Evolutionary conservation across 768 basidiomycete species (phyloP).

Genomic region (Suillus clintonianus): DNA sequence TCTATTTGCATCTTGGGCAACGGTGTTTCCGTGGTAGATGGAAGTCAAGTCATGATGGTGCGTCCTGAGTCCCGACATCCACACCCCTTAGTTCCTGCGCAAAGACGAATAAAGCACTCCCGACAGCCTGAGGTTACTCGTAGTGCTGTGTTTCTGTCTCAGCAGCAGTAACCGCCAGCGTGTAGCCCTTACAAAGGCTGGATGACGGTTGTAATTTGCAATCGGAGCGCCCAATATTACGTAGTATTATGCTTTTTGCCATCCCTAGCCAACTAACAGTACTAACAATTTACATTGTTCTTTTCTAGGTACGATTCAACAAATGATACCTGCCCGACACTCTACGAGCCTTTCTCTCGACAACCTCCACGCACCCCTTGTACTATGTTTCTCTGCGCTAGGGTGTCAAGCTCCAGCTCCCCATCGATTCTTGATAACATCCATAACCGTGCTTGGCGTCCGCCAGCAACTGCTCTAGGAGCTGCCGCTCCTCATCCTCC

Average conservation of each 20-base stretch:
- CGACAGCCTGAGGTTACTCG: constrained; percentile 5
- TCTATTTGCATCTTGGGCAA: neutral
- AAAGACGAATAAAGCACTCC: constrained; percentile 14
- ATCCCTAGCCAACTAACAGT: neutral
- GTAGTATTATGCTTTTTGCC: neutral
- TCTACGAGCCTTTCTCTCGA: neutral
- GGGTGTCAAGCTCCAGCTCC: neutral
- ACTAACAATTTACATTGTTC: neutral
- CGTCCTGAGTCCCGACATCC: neutral
- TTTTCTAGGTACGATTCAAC: neutral
- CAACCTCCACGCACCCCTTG: neutral
- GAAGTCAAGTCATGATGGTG: neutral
- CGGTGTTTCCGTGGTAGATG: neutral
- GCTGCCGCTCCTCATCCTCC: neutral
- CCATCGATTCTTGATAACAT: neutral
- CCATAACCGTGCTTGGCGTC: neutral
- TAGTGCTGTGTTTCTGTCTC: constrained; percentile 11
- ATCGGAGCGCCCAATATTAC: constrained; percentile 1
- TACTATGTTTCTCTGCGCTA: neutral
- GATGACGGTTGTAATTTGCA: constrained; percentile 17
- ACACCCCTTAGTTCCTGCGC: neutral
- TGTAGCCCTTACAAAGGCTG: constrained; percentile 1
- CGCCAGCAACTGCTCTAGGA: neutral
- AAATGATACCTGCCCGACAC: neutral
- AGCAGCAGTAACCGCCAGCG: constrained; percentile 10